Conservation (phyloP, 1,139 yeast species). For the Nakaseomyces glabratus region DNA sequence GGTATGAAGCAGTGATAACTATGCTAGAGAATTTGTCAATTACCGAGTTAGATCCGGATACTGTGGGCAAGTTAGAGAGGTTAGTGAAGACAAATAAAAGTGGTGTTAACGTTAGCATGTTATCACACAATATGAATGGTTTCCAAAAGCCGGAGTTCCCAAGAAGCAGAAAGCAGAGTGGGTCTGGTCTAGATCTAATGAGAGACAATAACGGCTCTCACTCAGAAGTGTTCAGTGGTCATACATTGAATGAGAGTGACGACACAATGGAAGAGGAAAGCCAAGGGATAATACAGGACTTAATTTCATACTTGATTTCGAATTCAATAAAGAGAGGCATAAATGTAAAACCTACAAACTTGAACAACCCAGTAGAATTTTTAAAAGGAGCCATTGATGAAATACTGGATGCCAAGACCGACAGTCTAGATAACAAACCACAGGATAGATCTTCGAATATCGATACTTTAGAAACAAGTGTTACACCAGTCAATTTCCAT, state of each 20-base stretch:
- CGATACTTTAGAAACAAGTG: not conserved
- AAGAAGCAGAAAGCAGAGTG: conserved; percentile 1
- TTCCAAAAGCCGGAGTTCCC: conserved; percentile 1
- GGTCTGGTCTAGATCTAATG: conserved; percentile 8
- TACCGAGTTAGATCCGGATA: conserved; percentile 5
- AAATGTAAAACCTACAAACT: conserved; percentile 19
- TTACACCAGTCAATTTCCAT: conserved; percentile 1
- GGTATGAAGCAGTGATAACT: conserved; percentile 7
- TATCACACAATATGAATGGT: not conserved
- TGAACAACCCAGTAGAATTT: conserved; percentile 21
- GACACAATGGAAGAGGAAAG: conserved; percentile 10
- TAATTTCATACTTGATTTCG: conserved; percentile 27
- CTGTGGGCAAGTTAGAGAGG: conserved; percentile 1
- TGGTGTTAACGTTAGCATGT: not conserved
- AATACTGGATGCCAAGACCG: conserved; percentile 11
- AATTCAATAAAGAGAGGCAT: conserved; percentile 25
- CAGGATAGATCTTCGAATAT: conserved; percentile 2
- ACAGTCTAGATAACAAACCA: not conserved
- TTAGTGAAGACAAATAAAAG: conserved; percentile 1
- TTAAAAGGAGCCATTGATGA: conserved; percentile 24
- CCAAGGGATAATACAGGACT: conserved; percentile 20
- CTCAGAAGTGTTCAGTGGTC: conserved; percentile 8
- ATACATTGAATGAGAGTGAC: conserved; percentile 7
- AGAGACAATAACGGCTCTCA: conserved; percentile 1
- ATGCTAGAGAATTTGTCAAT: conserved; percentile 4